phyloP scores from a whole-genome alignment of 371 early-diverging fungal species.

The Lichtheimia corymbifera region DNA sequence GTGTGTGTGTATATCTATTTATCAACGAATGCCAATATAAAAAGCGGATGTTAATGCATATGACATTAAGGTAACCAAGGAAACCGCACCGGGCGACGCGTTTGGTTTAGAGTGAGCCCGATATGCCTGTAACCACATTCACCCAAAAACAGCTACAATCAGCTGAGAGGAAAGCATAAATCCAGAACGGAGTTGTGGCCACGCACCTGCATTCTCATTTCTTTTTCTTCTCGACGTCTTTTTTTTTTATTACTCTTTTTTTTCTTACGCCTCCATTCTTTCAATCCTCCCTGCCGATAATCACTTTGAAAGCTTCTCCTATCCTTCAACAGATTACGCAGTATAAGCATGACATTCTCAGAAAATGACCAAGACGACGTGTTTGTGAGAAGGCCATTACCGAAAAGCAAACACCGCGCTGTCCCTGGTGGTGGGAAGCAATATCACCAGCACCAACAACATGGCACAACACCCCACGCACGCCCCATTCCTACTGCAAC shows the following conservation, averaged over 20 bases:
- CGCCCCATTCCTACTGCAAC: background rate
- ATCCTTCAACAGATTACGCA: conserved; percentile 1
- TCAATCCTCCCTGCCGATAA: conserved; percentile 7
- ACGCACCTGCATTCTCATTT: conserved; percentile 5
- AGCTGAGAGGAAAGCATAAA: conserved; percentile 10
- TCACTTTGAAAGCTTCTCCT: conserved; percentile 4
- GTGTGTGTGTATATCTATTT: too few relatives aligned
- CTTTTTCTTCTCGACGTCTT: conserved; percentile 12
- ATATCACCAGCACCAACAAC: background rate
- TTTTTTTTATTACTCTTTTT: conserved; percentile 7
- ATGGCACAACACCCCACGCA: background rate
- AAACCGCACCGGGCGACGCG: too few relatives aligned
- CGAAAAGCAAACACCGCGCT: conserved; percentile 9
- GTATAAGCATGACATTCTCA: conserved; percentile 12
- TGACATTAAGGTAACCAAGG: too few relatives aligned
- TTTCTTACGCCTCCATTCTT: conserved; percentile 13
- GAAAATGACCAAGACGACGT: conserved; percentile 22
- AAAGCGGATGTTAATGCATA: too few relatives aligned
- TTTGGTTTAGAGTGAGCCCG: background rate
- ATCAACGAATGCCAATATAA: too few relatives aligned
- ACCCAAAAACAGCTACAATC: conserved; percentile 11
- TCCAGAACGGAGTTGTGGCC: conserved; percentile 2
- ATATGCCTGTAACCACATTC: background rate
- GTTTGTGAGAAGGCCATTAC: conserved; percentile 8
- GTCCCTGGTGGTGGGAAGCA: background rate